Evolutionary conservation across 2,329 filamentous ascomycete species (phyloP).

Genomic region (Colletotrichum sojae): DNA sequence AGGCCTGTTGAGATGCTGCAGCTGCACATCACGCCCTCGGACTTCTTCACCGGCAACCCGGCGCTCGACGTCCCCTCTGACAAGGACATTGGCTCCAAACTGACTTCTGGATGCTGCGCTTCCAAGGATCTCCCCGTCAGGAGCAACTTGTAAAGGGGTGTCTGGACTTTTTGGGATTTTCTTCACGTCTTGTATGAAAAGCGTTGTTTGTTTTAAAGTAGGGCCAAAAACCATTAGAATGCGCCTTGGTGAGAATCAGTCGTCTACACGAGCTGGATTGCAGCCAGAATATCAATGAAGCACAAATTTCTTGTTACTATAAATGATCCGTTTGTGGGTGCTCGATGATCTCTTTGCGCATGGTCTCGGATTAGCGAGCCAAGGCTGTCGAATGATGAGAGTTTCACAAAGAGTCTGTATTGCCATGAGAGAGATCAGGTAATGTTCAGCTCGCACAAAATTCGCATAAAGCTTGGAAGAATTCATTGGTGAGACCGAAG

Average conservation of each 20-base stretch:
- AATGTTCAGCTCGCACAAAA: no score
- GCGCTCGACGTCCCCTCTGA: slow-evolving; percentile 61
- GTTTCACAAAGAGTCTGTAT: no score
- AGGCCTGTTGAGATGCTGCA: slow-evolving; percentile 69
- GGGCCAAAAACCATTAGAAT: not conserved
- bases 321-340: no score
- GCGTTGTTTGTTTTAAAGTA: not conserved
- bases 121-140: slow-evolving; percentile 4
- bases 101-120: slow-evolving; percentile 30
- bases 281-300: not conserved
- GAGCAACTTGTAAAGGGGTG: slow-evolving; percentile 26
- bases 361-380: no score
- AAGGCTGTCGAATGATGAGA: no score
- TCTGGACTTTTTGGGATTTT: not conserved
- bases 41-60: slow-evolving; percentile 64
- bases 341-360: no score
- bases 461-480: no score
- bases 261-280: not conserved
- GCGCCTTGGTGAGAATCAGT: not conserved
- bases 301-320: not conserved
- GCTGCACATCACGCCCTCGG: slow-evolving; percentile 60
- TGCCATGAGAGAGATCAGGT: no score
- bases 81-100: slow-evolving; percentile 44
- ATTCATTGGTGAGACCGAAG: no score
- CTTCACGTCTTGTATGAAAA: not conserved